Evolutionary conservation across 148 eudicot genomes (phyloP), one percentile per base, ranked within the genome.

Genomic region (Arbutus unedo): DNA sequence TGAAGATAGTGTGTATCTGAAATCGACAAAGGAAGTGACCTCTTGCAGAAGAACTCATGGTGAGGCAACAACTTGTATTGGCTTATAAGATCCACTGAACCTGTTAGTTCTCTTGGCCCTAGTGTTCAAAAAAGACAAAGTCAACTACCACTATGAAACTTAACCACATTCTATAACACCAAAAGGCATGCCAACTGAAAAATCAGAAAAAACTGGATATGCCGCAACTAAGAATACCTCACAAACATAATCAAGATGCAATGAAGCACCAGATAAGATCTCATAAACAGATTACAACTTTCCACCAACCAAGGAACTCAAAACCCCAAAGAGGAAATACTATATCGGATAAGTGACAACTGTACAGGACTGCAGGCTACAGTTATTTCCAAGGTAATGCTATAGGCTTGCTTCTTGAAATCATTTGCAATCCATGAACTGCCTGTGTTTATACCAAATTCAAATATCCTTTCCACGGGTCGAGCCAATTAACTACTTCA

Each of bases 71-170:
- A 88, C 80, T 92, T 97, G 90, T 90, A 94, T 83, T 91, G 97
- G 83, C 85, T 91, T 74, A 97, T 90, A 81, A 97, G 93, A 92
- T 97, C 98, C 83, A 90, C 88, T 79, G 99, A 96, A 84, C 99
- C 99, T 0, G 98, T 93, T 80, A 93, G 94, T 86, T 96, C 99
- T 83, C 94, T 92, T 49, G 98, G 98, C 79, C 99, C 99, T 94
- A 84, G 72, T 50, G 82, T 77, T 81, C 50, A 82, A 11, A 84
- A 31, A 60, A 81, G 66, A 64, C n/a, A 60, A 62, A 76, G 51
- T 47, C 73, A 80, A 43, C 67, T 0, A 54, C 41, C 41, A 54
- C 3, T 13, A 23, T 76, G 16, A n/a, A 74, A 74, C 16, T 49
- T 10, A 16, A 45, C n/a, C 49, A 64, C 8, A 64, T 5, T 64